These are phyloP conservation scores for Aethionema arabicum DNA, from an alignment of 345 rosid genomes.

Conservation along the genomic window DNA sequence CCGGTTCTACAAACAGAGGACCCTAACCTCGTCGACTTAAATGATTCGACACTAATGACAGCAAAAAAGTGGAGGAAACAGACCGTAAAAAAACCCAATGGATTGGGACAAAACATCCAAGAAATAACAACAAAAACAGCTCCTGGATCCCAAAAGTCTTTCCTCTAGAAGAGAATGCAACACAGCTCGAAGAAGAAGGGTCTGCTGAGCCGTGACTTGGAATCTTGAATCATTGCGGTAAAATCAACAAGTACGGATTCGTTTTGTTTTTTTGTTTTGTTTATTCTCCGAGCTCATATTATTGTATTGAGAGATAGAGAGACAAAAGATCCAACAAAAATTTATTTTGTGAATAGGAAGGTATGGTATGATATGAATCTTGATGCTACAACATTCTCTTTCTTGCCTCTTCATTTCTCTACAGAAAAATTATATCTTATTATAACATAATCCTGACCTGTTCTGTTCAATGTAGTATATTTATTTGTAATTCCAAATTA, in stretches of 20 bases:
- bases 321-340: slow-evolving; percentile 26
- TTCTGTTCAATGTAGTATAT: too few relatives aligned
- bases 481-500: too few relatives aligned
- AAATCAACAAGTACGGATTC: slow-evolving; percentile 24
- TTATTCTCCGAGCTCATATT: slow-evolving; percentile 26
- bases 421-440: too few relatives aligned
- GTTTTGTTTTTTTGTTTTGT: slow-evolving; percentile 18
- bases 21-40: slow-evolving; percentile 27
- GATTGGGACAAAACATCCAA: slow-evolving; percentile 18
- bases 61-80: not conserved
- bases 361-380: slow-evolving; percentile 11
- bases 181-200: slow-evolving; percentile 28
- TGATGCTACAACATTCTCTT: slow-evolving; percentile 32
- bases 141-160: not conserved
- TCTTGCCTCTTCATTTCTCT: slow-evolving; percentile 6
- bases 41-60: slow-evolving; percentile 29
- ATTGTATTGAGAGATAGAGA: slow-evolving; percentile 21
- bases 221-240: slow-evolving; percentile 29
- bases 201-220: slow-evolving; percentile 7
- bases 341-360: slow-evolving; percentile 37
- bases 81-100: slow-evolving; percentile 25
- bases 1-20: slow-evolving; percentile 43
- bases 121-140: slow-evolving; percentile 29
- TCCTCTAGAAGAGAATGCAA: slow-evolving; percentile 3
- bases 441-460: too few relatives aligned